A percentile compares a stretch with the other conserved stretches of the same genome.
phyloP scores from a whole-genome alignment of 345 rosid genomes.

The Excoecaria agallocha region DNA sequence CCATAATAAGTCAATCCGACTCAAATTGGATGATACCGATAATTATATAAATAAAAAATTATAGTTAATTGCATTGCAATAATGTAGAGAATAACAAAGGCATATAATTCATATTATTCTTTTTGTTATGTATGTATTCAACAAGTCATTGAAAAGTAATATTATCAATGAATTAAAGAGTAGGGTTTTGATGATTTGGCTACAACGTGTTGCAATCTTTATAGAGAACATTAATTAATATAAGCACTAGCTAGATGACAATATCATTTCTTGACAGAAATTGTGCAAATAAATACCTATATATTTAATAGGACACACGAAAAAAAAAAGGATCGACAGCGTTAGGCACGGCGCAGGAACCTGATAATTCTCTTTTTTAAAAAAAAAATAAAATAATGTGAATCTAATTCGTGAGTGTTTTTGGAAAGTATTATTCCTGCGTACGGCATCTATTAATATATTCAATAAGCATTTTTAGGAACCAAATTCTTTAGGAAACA shows the following conservation, averaged over 20 bases:
- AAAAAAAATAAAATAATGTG: constrained; percentile 11
- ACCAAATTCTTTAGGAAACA: not conserved
- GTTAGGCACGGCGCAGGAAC: not conserved
- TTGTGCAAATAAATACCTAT: too few species aligned
- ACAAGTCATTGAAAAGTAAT: not conserved
- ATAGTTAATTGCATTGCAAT: not conserved
- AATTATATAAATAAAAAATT: not conserved
- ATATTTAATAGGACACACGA: not conserved
- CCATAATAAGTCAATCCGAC: too few species aligned
- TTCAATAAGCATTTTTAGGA: not conserved
- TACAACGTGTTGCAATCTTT: not conserved
- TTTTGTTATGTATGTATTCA: not conserved
- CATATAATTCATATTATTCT: not conserved
- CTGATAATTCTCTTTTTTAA: too few species aligned
- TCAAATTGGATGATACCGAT: too few species aligned
- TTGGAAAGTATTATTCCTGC: not conserved
- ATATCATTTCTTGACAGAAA: not conserved
- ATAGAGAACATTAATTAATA: not conserved
- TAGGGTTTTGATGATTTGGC: constrained; percentile 1
- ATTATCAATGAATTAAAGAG: not conserved
- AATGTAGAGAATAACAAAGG: not conserved
- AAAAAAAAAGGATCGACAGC: not conserved
- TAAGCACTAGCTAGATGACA: constrained; percentile 6
- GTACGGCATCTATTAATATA: not conserved
- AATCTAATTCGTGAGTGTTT: constrained; percentile 7